Evolutionary conservation across 257 asterid species (phyloP).

Genomic region (Penstemon newberryi): DNA sequence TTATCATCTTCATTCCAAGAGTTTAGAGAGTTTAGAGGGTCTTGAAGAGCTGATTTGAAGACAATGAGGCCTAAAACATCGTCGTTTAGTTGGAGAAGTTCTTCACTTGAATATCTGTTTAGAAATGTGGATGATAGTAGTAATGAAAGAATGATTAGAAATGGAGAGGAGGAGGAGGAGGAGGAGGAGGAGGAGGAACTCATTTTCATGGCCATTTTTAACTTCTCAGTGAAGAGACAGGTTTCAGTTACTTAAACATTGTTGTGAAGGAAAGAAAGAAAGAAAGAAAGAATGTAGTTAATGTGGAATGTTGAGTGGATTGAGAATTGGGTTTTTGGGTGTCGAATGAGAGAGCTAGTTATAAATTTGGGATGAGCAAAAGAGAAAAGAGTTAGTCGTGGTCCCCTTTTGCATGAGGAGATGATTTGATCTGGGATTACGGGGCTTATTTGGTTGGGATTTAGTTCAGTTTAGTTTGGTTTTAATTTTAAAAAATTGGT

Average conservation of each 20-base stretch:
- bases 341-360: conserved; percentile 21
- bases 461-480: too few relatives aligned
- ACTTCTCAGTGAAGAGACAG: not conserved
- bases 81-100: conserved; percentile 61
- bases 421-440: too few relatives aligned
- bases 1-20: conserved; percentile 84
- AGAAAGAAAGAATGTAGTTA: not conserved
- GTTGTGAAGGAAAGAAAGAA: conserved; percentile 8
- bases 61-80: conserved; percentile 92
- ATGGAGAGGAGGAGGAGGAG: not conserved
- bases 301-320: conserved; percentile 12
- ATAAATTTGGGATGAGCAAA: conserved; percentile 1
- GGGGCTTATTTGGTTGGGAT: too few relatives aligned
- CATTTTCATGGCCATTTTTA: conserved; percentile 25
- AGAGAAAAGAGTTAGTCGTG: not conserved
- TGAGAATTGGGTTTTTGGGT: conserved; percentile 33
- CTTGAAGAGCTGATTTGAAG: conserved; percentile 65
- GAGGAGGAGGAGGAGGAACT: conserved; percentile 16
- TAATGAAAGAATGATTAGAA: conserved; percentile 20
- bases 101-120: conserved; percentile 24
- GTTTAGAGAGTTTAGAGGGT: conserved; percentile 44
- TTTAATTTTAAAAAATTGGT: too few relatives aligned
- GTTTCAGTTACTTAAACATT: conserved; percentile 29
- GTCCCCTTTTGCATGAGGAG: not conserved
- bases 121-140: conserved; percentile 12